phyloP scores from a whole-genome alignment of 2,329 filamentous ascomycete species.

The Reticulascus tulasneorum region DNA sequence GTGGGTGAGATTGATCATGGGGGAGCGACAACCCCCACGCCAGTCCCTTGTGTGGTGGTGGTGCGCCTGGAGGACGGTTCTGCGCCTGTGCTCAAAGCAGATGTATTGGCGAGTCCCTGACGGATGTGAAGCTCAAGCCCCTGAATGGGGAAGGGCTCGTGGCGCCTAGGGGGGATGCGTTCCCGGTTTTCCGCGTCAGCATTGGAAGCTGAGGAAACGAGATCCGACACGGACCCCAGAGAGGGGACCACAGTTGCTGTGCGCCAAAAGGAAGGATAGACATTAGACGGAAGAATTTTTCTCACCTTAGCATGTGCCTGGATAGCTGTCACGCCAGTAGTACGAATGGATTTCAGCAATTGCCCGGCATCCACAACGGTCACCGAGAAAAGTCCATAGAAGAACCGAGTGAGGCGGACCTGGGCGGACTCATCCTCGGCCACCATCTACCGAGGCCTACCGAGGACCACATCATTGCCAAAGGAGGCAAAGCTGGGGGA shows the following conservation, averaged over 20 bases:
- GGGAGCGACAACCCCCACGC: constrained; percentile 11
- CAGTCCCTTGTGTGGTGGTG: constrained; percentile 4
- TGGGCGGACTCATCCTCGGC: no score
- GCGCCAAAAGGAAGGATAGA: neutral
- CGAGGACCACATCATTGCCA: no score
- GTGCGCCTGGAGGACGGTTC: constrained; percentile 1
- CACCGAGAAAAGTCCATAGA: no score
- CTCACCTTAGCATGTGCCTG: no score
- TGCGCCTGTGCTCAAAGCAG: constrained; percentile 1
- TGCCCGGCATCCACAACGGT: no score
- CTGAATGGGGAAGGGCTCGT: neutral
- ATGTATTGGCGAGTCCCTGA: constrained; percentile 3
- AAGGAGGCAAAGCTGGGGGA: no score
- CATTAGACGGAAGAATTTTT: no score
- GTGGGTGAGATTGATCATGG: neutral
- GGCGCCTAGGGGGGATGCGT: constrained; percentile 4
- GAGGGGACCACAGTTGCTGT: neutral
- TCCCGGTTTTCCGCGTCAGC: constrained; percentile 11
- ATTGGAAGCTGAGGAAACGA: neutral
- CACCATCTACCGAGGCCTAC: constrained; percentile 7
- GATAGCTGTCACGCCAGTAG: no score
- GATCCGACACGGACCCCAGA: neutral
- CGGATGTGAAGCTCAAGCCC: constrained; percentile 1
- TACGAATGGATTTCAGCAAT: no score
- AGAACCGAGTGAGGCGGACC: no score